Evolutionary conservation across 2,329 filamentous ascomycete genomes (phyloP).

Genomic region (Mariannaea elegans): DNA sequence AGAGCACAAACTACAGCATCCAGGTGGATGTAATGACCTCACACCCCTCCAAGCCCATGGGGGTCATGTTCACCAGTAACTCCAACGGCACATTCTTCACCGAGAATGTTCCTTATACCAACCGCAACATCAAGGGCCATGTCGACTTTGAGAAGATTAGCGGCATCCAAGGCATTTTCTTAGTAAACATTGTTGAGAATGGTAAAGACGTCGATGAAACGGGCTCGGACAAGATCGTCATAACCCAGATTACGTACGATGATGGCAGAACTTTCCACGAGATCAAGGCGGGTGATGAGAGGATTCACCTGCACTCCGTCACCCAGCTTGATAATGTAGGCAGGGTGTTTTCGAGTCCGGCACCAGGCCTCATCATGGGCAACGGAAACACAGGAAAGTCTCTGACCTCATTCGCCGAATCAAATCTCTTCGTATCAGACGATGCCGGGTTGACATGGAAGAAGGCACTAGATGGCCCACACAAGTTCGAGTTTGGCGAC

Average conservation of each 20-base stretch:
- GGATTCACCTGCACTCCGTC: constrained; percentile 90
- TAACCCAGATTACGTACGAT: constrained; percentile 90
- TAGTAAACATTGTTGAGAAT: constrained; percentile 91
- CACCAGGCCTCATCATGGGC: constrained; percentile 92
- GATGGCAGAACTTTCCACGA: constrained; percentile 87
- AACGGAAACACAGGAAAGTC: constrained; percentile 87
- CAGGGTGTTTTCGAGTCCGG: constrained; percentile 90
- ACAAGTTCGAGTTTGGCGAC: constrained; percentile 97
- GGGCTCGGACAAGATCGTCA: constrained; percentile 70
- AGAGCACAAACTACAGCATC: constrained; percentile 97
- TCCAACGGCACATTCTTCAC: constrained; percentile 98
- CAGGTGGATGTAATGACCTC: constrained; percentile 91
- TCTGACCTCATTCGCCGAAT: constrained; percentile 75
- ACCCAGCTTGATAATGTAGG: constrained; percentile 85
- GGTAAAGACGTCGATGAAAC: constrained; percentile 75
- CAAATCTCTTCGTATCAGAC: constrained; percentile 87
- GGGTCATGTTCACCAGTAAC: constrained; percentile 92
- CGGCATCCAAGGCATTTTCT: constrained; percentile 89
- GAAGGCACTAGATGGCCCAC: constrained; percentile 77
- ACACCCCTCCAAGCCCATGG: constrained; percentile 74
- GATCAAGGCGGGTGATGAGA: constrained; percentile 73
- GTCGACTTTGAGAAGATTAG: constrained; percentile 97
- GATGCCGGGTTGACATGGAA: constrained; percentile 90
- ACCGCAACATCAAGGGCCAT: constrained; percentile 76
- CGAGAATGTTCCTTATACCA: constrained; percentile 90